phyloP scores from a whole-genome alignment of 1,139 yeast species.

The Sugiyamaella neomexicana region DNA sequence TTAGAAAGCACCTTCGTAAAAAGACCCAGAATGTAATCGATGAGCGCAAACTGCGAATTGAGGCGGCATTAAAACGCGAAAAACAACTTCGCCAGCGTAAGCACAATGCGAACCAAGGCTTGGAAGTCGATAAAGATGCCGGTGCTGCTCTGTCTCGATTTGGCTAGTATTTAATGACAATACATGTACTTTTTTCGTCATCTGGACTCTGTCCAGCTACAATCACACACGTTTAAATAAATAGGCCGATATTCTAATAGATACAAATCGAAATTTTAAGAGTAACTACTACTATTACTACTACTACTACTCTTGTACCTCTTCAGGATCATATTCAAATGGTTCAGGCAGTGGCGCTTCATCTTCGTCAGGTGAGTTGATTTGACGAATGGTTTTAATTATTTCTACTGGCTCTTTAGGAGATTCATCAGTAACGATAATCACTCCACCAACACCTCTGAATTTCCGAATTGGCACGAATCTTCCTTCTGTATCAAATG shows the following conservation, averaged over 20 bases:
- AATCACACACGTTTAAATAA: conserved; percentile 6
- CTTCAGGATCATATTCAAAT: conserved; percentile 56
- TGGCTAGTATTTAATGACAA: conserved; percentile 8
- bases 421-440: conserved; percentile 68
- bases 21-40: conserved; percentile 84
- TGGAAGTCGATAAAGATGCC: conserved; percentile 28
- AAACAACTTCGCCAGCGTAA: conserved; percentile 66
- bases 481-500: conserved; percentile 73
- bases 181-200: background rate
- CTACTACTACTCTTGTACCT: conserved; percentile 16
- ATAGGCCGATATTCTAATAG: conserved; percentile 11
- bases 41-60: conserved; percentile 81
- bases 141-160: conserved; percentile 40
- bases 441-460: conserved; percentile 77
- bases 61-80: conserved; percentile 71
- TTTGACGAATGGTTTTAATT: conserved; percentile 84
- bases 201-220: background rate
- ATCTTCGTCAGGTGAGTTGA: conserved; percentile 46
- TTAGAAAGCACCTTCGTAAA: conserved; percentile 79
- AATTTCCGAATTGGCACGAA: conserved; percentile 82
- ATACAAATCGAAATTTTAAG: conserved; percentile 3
- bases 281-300: background rate
- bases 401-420: conserved; percentile 66
- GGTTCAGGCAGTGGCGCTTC: conserved; percentile 95
- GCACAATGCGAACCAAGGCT: conserved; percentile 14